Base-by-base conservation (phyloP, 2,329 filamentous ascomycete genomes). In the Juglanconis juglandina region DNA sequence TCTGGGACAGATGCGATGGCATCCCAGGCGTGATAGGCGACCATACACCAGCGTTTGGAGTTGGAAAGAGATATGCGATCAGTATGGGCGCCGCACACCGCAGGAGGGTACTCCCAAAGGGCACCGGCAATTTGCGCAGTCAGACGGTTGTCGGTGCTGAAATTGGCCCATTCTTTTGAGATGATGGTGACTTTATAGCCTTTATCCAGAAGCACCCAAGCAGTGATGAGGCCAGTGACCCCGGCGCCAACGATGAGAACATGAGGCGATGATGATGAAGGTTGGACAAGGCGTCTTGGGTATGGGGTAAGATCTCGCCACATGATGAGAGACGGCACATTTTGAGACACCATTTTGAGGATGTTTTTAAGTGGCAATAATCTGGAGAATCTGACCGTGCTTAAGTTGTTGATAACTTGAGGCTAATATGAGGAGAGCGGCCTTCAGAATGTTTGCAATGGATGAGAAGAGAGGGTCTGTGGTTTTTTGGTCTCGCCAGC, bases 81-180 rank as follows among this genome's bases (percentile, higher is more conserved):
- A 2, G 73, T 76, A 56, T 79, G 75, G 37, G 72, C 70, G 3
- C 77, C 78, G 62, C 78, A 80, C 2, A 75, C 76, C 0, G 75
- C 76, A 0, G 77, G 77, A 33, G 77, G 76, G 55, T 70, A 77
- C 62, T 81, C 77, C 78, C 77, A 80, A 2, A 80, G 70, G 1
- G 78, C 77, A 11, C 77, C 78, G 1, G 77, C 76, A 55, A 79
- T 76, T 63, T 80, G 77, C 0, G 77, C 79, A 1, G 77, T 79
- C 39, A 80, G 64, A 10, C 77, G 76, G 37, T 74, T 66, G 37
- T 70, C 65, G 17, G 69, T 65, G 61, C 60, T 71, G 30, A 64
- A 69, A 17, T 65, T 65, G 35, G 72, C 76, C 77, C 77, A 80
- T 44, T 76, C 70, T 52, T 73, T 75, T 44, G 77, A 73, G 33